phyloP scores from a whole-genome alignment of 192 early-diverging fungal genomes.

The Coemansia sp. region DNA sequence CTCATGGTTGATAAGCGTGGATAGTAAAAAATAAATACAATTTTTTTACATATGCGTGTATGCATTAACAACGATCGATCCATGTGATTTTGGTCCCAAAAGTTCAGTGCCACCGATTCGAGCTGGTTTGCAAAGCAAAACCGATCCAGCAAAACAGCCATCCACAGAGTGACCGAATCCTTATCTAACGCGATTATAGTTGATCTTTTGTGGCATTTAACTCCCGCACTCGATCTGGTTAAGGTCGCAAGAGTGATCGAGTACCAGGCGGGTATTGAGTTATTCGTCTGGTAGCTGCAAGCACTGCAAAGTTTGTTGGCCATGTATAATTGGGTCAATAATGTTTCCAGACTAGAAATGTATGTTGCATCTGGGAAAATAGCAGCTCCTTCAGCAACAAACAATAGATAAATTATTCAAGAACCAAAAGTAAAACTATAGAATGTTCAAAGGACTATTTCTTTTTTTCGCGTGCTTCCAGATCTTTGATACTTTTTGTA shows the following conservation, averaged over 20 bases:
- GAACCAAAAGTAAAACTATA: not conserved
- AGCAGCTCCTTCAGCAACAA: no score
- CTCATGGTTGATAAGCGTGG: constrained; percentile 79
- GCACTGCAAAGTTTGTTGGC: no score
- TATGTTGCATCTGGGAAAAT: no score
- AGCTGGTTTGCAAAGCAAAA: not conserved
- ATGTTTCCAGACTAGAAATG: no score
- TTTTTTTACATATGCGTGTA: not conserved
- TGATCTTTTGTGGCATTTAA: not conserved
- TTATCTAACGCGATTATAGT: not conserved
- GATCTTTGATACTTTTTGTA: constrained; percentile 21
- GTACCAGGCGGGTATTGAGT: no score
- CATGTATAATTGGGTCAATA: no score
- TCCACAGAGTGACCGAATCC: no score
- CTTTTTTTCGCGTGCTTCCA: not conserved
- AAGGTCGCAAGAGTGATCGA: no score
- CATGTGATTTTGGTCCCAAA: constrained; percentile 10
- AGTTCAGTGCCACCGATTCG: not conserved
- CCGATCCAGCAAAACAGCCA: not conserved
- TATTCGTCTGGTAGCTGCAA: no score
- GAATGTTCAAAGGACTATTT: not conserved
- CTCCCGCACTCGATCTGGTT: constrained; percentile 1
- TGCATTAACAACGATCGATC: not conserved
- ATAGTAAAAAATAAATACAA: constrained; percentile 5
- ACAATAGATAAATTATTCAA: not conserved